Evolutionary conservation across 306 rosid genomes (phyloP).

Genomic region (Cicer yamashitae): DNA sequence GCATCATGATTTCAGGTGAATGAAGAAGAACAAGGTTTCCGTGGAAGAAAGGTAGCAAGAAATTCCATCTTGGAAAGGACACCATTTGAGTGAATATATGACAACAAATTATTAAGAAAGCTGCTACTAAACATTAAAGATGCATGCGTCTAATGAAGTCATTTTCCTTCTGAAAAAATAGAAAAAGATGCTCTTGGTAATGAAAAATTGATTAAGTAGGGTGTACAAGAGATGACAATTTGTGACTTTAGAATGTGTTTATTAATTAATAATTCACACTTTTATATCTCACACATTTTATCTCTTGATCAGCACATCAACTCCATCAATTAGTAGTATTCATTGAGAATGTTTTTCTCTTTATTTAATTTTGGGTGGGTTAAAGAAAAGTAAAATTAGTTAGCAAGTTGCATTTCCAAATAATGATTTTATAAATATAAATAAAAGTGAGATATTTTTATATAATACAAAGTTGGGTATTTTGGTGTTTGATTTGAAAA

Average conservation of each 20-base stretch:
- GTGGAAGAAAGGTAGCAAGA: conserved; percentile 59
- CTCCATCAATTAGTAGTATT: conserved; percentile 16
- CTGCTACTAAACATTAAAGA: conserved; percentile 36
- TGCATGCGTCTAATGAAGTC: conserved; percentile 31
- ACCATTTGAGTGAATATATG: conserved; percentile 53
- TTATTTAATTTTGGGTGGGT: neutral
- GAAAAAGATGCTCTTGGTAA: conserved; percentile 58
- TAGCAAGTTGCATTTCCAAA: too few relatives aligned
- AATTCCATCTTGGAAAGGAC: conserved; percentile 54
- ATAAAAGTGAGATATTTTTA: too few relatives aligned
- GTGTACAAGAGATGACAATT: conserved; percentile 29
- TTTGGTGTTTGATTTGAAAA: too few relatives aligned
- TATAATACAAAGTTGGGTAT: too few relatives aligned
- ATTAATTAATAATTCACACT: conserved; percentile 33
- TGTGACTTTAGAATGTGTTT: conserved; percentile 45
- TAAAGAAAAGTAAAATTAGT: too few relatives aligned
- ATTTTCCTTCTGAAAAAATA: conserved; percentile 44
- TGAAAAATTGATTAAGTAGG: conserved; percentile 47
- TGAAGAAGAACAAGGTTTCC: conserved; percentile 59
- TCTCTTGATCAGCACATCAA: neutral
- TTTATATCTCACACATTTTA: conserved; percentile 31
- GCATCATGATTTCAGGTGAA: conserved; percentile 55
- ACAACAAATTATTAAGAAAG: conserved; percentile 38
- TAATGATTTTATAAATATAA: too few relatives aligned
- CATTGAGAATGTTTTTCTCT: conserved; percentile 11